Percentiles rank a stretch among this genome's conserved stretches.
Evolutionary conservation across 75 land plant species (phyloP).

Genomic region (Picea sitchensis): DNA sequence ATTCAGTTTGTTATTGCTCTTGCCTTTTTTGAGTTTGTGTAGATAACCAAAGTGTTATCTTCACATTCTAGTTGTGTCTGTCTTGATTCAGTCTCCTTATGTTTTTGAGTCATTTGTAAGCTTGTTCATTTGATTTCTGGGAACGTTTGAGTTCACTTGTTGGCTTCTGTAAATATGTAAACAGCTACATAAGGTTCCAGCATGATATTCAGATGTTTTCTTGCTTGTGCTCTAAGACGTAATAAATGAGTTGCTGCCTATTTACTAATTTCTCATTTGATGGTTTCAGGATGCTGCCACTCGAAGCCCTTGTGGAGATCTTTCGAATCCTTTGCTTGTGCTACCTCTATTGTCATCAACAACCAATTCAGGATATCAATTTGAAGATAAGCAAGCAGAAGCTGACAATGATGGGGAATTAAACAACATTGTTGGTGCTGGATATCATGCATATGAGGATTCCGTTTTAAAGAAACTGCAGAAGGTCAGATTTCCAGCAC

Average conservation of each 20-base stretch:
- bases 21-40: too few species aligned
- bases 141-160: too few species aligned
- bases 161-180: too few species aligned
- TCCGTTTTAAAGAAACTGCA: slow-evolving; percentile 46
- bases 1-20: too few species aligned
- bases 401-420: not conserved
- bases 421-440: slow-evolving; percentile 45
- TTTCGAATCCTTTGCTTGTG: slow-evolving; percentile 78
- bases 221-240: not conserved
- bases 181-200: too few species aligned
- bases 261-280: not conserved
- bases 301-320: slow-evolving; percentile 45
- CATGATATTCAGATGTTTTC: too few species aligned
- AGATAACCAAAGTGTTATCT: too few species aligned
- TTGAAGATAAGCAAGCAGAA: slow-evolving; percentile 3
- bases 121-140: too few species aligned
- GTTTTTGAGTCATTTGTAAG: not conserved
- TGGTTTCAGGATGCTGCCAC: slow-evolving; percentile 57
- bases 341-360: slow-evolving; percentile 43
- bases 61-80: too few species aligned
- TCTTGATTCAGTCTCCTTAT: too few species aligned
- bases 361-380: not conserved
- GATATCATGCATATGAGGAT: slow-evolving; percentile 52
- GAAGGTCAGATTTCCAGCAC: slow-evolving; percentile 30
- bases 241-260: not conserved